phyloP scores from a whole-genome alignment of 208 protist species.

The Plasmodiophora brassicae region DNA sequence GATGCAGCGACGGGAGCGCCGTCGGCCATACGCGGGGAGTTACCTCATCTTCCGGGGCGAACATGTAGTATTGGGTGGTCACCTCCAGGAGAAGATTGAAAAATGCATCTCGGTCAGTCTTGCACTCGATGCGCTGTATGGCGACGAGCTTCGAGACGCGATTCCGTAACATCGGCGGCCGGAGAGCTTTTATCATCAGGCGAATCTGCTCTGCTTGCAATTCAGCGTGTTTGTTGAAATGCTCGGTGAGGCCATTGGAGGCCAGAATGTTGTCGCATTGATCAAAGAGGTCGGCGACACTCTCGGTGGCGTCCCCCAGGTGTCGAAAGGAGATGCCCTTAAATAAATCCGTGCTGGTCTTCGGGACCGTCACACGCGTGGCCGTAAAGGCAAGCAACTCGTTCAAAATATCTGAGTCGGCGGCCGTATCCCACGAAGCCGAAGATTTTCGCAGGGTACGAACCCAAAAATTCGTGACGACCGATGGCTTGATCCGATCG shows the following conservation, averaged over 20 bases:
- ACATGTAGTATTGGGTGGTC: not conserved
- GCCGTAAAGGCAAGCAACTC: too few relatives aligned
- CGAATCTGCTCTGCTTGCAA: not conserved
- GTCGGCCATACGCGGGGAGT: not conserved
- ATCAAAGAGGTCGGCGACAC: too few relatives aligned
- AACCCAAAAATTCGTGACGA: too few relatives aligned
- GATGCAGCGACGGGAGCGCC: not conserved
- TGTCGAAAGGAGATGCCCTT: too few relatives aligned
- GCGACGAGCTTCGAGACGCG: not conserved
- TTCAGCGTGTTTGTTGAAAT: not conserved
- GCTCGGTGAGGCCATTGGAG: not conserved
- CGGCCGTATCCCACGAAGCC: too few relatives aligned
- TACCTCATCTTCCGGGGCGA: not conserved
- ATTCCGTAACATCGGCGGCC: not conserved
- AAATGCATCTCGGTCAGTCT: not conserved
- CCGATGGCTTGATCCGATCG: too few relatives aligned
- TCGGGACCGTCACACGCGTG: too few relatives aligned
- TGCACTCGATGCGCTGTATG: not conserved
- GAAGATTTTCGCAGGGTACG: too few relatives aligned
- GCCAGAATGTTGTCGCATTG: too few relatives aligned
- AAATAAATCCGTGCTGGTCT: too few relatives aligned
- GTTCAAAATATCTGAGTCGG: too few relatives aligned
- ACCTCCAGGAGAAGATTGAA: not conserved
- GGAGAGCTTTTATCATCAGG: not conserved
- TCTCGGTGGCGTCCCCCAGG: too few relatives aligned